Evolutionary conservation across 2,329 filamentous ascomycete species (phyloP).

Genomic region (Laburnicola sp.): DNA sequence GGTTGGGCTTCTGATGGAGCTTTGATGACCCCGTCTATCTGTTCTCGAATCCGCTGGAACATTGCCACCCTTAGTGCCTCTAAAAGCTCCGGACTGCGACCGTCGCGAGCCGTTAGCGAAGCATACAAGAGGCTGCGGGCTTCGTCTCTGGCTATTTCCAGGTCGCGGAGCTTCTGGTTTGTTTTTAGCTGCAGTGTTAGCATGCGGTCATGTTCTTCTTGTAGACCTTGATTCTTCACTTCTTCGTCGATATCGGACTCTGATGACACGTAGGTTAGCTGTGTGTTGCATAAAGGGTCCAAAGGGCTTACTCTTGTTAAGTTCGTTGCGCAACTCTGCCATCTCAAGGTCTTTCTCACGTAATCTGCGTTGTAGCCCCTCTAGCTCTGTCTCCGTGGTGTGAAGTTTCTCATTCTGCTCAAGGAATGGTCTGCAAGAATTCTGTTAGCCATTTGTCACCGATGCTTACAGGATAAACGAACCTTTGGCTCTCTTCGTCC

Average conservation of each 20-base stretch:
- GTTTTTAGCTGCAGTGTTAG: constrained; percentile 39
- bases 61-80: constrained; percentile 39
- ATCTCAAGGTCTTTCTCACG: constrained; percentile 42
- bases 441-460: not conserved
- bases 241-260: constrained; percentile 39
- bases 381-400: constrained; percentile 38
- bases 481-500: constrained; percentile 42
- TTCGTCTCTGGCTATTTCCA: constrained; percentile 43
- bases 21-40: constrained; percentile 37
- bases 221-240: constrained; percentile 32
- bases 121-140: constrained; percentile 38
- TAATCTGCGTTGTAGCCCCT: constrained; percentile 39
- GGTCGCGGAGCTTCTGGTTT: constrained; percentile 39
- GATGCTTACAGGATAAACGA: not conserved
- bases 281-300: not conserved
- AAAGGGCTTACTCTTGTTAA: constrained; percentile 37
- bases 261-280: constrained; percentile 8
- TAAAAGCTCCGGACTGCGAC: constrained; percentile 36
- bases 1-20: constrained; percentile 37
- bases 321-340: constrained; percentile 42
- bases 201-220: constrained; percentile 42
- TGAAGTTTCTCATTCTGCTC: constrained; percentile 46
- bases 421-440: constrained; percentile 36
- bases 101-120: constrained; percentile 38
- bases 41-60: constrained; percentile 36